phyloP scores from a whole-genome alignment of 495 filamentous ascomycete genomes.

The Tuber brumale region DNA sequence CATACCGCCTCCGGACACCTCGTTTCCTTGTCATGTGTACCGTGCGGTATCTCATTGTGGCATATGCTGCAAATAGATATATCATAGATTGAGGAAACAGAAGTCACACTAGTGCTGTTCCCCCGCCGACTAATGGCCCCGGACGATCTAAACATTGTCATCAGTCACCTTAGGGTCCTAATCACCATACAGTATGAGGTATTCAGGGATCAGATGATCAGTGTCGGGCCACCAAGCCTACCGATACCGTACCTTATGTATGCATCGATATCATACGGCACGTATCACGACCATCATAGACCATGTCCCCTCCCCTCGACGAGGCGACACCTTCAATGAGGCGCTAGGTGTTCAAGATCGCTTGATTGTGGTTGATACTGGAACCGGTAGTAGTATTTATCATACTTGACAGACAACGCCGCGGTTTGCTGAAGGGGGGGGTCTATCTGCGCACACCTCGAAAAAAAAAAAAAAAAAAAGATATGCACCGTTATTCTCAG shows the following conservation, averaged over 20 bases:
- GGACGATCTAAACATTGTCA: not conserved
- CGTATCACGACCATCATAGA: not conserved
- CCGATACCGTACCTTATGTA: not conserved
- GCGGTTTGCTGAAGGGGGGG: too few species aligned
- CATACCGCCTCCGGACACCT: not conserved
- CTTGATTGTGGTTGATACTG: too few species aligned
- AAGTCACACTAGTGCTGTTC: too few species aligned
- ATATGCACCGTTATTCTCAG: not conserved
- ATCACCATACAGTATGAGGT: not conserved
- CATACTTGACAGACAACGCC: too few species aligned
- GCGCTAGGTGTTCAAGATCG: too few species aligned
- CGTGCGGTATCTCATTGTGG: not conserved
- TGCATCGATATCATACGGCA: not conserved
- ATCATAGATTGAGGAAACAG: too few species aligned
- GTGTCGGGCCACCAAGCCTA: too few species aligned
- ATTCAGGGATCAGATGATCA: not conserved
- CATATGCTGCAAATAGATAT: too few species aligned
- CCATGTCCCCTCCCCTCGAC: too few species aligned
- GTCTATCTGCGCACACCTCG: not conserved
- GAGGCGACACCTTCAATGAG: too few species aligned
- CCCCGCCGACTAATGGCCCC: too few species aligned
- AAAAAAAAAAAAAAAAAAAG: not conserved
- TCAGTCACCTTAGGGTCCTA: not conserved
- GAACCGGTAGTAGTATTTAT: too few species aligned
- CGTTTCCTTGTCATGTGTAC: not conserved